Evolutionary conservation across 2,329 filamentous ascomycete genomes (phyloP), one percentile per base, ranked within the genome.

Genomic region (Stachybotrys chartarum): DNA sequence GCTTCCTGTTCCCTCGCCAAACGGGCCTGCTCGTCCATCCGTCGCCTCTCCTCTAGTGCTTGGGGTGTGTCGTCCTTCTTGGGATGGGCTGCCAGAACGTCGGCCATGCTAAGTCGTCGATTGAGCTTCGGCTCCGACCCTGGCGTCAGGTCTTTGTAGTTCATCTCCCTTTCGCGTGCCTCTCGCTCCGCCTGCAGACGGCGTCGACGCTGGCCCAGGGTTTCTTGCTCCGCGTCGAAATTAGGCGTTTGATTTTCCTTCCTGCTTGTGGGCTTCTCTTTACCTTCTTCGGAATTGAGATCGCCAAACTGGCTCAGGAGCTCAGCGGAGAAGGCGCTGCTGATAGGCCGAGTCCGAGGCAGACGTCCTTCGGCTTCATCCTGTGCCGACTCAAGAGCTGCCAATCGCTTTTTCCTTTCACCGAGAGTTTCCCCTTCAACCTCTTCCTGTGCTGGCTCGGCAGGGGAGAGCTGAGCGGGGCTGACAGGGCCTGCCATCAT

Each of bases 131-230:
- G 61, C 30, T 56, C 55, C n/a, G 32, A n/a, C 2, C 45, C 45
- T 35, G 32, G 31, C 1, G 50, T 52, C 18, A 64, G 58, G 17
- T 65, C 62, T 54, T 69, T 67, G 44, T 71, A 66, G 47, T 72
- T 74, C 68, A 82, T 80, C 59, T 81, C 81, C 47, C 77, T 73
- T 58, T 82, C 80, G 31, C 82, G 80, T 7, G 85, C 85, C 69
- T 88, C 85, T 30, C 78, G 77, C 64, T 86, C 84, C 7, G 85
- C 84, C 67, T 91, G 88, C 1, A 94, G 76, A 30, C 90, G 82
- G 31, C 83, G 84, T 1, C 88, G 84, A 11, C 90, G 84, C 68
- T 93, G 88, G 10, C 88, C 90, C 0, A 94, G 76, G 0, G 90
- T 93, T 66, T 94, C 90, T 62, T 91, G 87, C 60, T 86, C 87